phyloP scores from a whole-genome alignment of 106 monocot species.

The Triglochin maritima region DNA sequence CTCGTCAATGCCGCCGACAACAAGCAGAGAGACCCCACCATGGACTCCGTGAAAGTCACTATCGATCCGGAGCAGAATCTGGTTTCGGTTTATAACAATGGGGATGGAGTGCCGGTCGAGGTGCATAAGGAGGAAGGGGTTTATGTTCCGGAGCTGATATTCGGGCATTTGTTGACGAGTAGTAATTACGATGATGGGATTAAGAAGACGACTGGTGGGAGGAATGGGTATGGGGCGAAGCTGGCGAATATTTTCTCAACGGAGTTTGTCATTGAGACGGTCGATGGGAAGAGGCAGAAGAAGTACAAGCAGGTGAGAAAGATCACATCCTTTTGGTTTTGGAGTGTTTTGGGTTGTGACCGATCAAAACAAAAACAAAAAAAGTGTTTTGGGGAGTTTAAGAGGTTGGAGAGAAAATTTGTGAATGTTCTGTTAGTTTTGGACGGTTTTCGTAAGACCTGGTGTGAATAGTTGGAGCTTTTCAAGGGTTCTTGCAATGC shows the following conservation, averaged over 20 bases:
- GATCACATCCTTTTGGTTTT: background rate
- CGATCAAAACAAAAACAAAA: no score
- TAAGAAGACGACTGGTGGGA: slow-evolving; percentile 97
- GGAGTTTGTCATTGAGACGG: slow-evolving; percentile 81
- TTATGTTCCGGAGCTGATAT: slow-evolving; percentile 96
- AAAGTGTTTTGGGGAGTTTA: no score
- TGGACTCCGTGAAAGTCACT: slow-evolving; percentile 75
- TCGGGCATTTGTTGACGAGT: slow-evolving; percentile 90
- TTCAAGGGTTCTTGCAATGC: no score
- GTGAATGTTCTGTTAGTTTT: no score
- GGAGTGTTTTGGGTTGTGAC: background rate
- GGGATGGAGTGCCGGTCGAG: slow-evolving; percentile 94
- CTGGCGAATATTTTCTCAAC: slow-evolving; percentile 94
- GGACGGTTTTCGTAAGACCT: no score
- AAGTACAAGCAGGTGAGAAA: slow-evolving; percentile 89
- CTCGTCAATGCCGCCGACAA: slow-evolving; percentile 99
- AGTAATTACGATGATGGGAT: slow-evolving; percentile 88
- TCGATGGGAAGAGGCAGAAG: slow-evolving; percentile 73
- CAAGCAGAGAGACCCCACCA: slow-evolving; percentile 92
- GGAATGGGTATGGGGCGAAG: slow-evolving; percentile 97
- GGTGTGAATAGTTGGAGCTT: no score
- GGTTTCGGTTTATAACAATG: slow-evolving; percentile 90
- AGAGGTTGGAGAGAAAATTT: no score
- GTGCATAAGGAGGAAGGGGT: slow-evolving; percentile 90
- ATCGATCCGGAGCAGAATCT: slow-evolving; percentile 50